A percentile compares a stretch with the other conserved stretches of the same genome.
Evolutionary conservation across 306 rosid species (phyloP).

Genomic region (Elaeagnus macrophylla): DNA sequence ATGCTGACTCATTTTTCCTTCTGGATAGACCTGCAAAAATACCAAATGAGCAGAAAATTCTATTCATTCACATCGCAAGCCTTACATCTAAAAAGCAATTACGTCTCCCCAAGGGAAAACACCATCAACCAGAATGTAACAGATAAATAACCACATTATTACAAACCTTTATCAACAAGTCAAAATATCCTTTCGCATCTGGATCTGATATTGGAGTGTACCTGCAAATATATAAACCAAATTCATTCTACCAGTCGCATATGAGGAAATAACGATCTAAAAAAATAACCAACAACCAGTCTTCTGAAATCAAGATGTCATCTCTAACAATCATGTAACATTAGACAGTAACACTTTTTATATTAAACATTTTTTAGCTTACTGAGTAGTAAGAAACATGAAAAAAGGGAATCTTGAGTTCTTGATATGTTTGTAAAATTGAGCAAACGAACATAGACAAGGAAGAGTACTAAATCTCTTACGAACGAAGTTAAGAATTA

Average conservation of each 20-base stretch:
- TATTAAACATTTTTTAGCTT: neutral
- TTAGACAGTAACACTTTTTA: neutral
- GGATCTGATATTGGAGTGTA: conserved; percentile 97
- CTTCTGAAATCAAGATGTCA: neutral
- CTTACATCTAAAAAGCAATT: neutral
- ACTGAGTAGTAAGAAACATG: neutral
- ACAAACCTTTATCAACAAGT: conserved; percentile 79
- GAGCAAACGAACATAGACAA: too few species aligned
- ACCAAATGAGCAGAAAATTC: conserved; percentile 5
- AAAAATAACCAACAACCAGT: conserved; percentile 9
- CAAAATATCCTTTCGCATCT: conserved; percentile 84
- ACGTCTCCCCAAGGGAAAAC: conserved; percentile 7
- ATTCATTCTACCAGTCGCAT: conserved; percentile 11
- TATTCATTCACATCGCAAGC: neutral
- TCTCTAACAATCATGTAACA: neutral
- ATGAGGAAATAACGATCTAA: conserved; percentile 1
- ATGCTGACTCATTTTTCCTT: conserved; percentile 98
- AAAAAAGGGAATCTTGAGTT: neutral
- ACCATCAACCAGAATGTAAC: neutral
- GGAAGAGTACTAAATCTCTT: too few species aligned
- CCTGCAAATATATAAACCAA: conserved; percentile 33
- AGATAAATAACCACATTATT: conserved; percentile 1
- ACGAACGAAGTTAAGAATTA: too few species aligned
- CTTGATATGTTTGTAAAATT: too few species aligned
- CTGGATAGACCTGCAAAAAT: conserved; percentile 73